phyloP scores from a whole-genome alignment of 2,329 filamentous ascomycete species.

The Clonostachys byssicola region DNA sequence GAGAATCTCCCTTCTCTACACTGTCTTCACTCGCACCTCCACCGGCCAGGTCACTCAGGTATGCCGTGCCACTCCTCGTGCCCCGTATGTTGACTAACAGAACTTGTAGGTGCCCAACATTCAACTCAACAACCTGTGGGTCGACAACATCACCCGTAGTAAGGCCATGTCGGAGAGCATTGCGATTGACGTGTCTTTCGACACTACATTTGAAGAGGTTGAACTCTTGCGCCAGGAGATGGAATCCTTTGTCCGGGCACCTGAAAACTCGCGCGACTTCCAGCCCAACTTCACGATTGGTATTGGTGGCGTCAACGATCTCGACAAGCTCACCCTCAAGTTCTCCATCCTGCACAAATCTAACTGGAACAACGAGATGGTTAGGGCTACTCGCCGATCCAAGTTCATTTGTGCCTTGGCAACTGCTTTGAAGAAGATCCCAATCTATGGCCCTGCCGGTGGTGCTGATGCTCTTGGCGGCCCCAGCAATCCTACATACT shows the following conservation, averaged over 20 bases:
- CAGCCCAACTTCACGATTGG: slow-evolving; percentile 77
- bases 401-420: slow-evolving; percentile 97
- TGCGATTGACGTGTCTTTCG: slow-evolving; percentile 75
- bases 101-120: slow-evolving; percentile 79
- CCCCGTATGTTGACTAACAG: slow-evolving; percentile 1
- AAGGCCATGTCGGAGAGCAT: slow-evolving; percentile 88
- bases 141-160: slow-evolving; percentile 89
- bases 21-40: slow-evolving; percentile 80
- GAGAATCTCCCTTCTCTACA: slow-evolving; percentile 90
- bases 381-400: slow-evolving; percentile 76
- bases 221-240: slow-evolving; percentile 82
- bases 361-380: slow-evolving; percentile 83
- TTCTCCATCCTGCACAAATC: slow-evolving; percentile 89
- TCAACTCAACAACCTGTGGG: slow-evolving; percentile 84
- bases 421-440: slow-evolving; percentile 78
- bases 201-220: slow-evolving; percentile 85
- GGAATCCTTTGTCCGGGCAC: slow-evolving; percentile 74
- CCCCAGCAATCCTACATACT: slow-evolving; percentile 75
- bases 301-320: slow-evolving; percentile 72
- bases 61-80: not conserved
- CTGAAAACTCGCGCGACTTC: slow-evolving; percentile 90
- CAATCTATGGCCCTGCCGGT: slow-evolving; percentile 78
- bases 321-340: slow-evolving; percentile 82
- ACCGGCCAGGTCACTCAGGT: slow-evolving; percentile 71
- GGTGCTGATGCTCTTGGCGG: slow-evolving; percentile 58